A percentile compares a stretch with the other conserved stretches of the same genome.
Evolutionary conservation across 352 stramenopile species (phyloP).

Genomic region (Phytopythium litorale): DNA sequence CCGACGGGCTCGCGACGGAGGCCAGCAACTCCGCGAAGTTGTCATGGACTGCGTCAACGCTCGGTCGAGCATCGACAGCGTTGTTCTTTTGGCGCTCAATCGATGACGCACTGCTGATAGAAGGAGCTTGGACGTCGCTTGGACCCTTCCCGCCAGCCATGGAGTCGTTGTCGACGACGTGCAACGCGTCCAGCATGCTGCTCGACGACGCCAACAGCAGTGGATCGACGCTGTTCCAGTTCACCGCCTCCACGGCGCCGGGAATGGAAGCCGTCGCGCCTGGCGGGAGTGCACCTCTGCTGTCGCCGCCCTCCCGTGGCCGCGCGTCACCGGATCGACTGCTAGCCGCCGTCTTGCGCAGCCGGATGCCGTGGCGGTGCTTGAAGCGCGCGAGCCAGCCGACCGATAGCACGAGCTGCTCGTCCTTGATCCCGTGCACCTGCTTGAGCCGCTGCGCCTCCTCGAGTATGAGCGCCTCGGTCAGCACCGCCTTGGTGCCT

Average conservation of each 20-base stretch:
- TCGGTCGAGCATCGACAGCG: background rate
- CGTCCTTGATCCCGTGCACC: constrained; percentile 54
- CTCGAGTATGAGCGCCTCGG: constrained; percentile 69
- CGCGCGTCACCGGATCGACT: constrained; percentile 1
- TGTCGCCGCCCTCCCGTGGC: constrained; percentile 6
- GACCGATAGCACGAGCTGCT: constrained; percentile 68
- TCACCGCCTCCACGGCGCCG: background rate
- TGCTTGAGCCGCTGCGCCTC: constrained; percentile 70
- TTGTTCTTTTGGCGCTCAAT: constrained; percentile 9
- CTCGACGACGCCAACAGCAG: background rate
- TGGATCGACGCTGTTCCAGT: constrained; percentile 5
- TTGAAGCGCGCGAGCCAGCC: constrained; percentile 74
- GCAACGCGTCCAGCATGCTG: constrained; percentile 4
- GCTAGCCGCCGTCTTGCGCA: constrained; percentile 36
- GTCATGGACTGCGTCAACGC: background rate
- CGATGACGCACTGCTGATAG: constrained; percentile 9
- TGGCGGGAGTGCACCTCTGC: constrained; percentile 5
- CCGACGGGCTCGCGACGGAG: background rate
- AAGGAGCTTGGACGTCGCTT: background rate
- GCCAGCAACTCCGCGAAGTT: background rate
- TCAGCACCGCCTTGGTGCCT: constrained; percentile 17
- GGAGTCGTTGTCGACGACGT: constrained; percentile 3
- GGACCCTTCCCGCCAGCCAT: background rate
- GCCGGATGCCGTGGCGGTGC: constrained; percentile 61
- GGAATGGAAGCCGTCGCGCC: background rate